Conservation (phyloP, 2,329 filamentous ascomycete genomes). For the Esteya vermicola region DNA sequence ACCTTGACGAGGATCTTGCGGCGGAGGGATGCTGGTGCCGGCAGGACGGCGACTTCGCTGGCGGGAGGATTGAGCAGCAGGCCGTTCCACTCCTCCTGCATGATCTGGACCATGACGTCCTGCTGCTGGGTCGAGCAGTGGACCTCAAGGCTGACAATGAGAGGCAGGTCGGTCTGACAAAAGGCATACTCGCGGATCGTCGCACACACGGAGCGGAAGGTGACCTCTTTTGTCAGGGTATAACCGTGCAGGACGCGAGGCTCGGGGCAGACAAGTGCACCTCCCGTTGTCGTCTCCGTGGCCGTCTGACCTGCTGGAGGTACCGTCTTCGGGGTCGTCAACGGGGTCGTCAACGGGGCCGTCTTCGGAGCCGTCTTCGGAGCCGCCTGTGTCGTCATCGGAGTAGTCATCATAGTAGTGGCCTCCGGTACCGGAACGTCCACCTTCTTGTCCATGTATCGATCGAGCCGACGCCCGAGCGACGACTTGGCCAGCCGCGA, state of each 20-base stretch:
- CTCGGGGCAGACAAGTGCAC: conserved; percentile 28
- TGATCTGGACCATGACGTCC: conserved; percentile 81
- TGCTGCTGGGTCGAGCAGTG: conserved; percentile 71
- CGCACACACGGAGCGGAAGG: conserved; percentile 73
- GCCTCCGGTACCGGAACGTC: conserved; percentile 4
- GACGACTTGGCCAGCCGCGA: conserved; percentile 33
- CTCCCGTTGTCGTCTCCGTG: conserved; percentile 1
- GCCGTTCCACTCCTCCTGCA: conserved; percentile 69
- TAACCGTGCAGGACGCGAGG: conserved; percentile 77
- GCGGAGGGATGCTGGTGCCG: conserved; percentile 54
- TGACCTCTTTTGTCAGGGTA: conserved; percentile 77
- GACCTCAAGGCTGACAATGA: conserved; percentile 92
- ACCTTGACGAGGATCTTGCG: conserved; percentile 77
- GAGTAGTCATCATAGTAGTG: neutral
- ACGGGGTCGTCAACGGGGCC: neutral
- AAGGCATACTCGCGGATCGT: conserved; percentile 74
- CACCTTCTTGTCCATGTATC: conserved; percentile 17
- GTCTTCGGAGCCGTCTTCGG: neutral
- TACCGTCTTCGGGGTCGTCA: neutral
- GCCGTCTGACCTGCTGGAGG: too few relatives aligned
- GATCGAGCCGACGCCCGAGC: conserved; percentile 26
- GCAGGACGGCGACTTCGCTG: conserved; percentile 38
- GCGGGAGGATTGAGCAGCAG: conserved; percentile 45
- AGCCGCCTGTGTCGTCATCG: neutral
- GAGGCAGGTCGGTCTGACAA: conserved; percentile 55